Evolutionary conservation across 805 yeast species (phyloP), one percentile per base, ranked within the genome.

Genomic region (Starmera caribaea): DNA sequence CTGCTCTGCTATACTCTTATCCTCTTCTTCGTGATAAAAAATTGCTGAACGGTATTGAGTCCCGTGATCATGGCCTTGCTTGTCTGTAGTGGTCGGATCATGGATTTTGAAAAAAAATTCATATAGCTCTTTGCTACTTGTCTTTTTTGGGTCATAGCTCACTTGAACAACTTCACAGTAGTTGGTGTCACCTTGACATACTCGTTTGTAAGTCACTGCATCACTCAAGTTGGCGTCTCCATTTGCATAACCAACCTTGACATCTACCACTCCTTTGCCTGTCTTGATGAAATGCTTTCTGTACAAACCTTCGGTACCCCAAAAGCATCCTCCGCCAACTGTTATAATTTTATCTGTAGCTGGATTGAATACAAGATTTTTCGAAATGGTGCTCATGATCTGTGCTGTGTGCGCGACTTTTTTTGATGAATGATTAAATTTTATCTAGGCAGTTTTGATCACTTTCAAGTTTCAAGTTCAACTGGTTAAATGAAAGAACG

Each of bases 91-190:
- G 3, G 97, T 92, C 36, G 98, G 97, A 61, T 90, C 97, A 59
- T 90, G 98, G 59, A 87, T 86, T 52, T 81, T 70, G 66, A 87
- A 89, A 67, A 89, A 92, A 50, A 89, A 85, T 40, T 81, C 89
- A 34, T 85, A 62, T 35, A 90, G 62, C 27, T 81, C 84, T 41
- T 63, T 73, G 51, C 77, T 69, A 3, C 74, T 44, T 2, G 85
- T 69, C 14, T 59, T 48, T 3, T 68, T 46, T 21, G 96, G 96
- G 51, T 88, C 89, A 53, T 74, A 92, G 1, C 89, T 69, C 12
- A 90, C 67, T 59, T 90, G 96, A 16, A 90, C 62, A 7, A 84
- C 79, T 59, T 90, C 98, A 5, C 95, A 95, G 54, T 42, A 65
- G 41, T 74, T 71, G 1, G 97, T 87, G n/a, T 68, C 65, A 27